phyloP scores from a whole-genome alignment of 2,329 filamentous ascomycete species.

The Fusarium newnesense region DNA sequence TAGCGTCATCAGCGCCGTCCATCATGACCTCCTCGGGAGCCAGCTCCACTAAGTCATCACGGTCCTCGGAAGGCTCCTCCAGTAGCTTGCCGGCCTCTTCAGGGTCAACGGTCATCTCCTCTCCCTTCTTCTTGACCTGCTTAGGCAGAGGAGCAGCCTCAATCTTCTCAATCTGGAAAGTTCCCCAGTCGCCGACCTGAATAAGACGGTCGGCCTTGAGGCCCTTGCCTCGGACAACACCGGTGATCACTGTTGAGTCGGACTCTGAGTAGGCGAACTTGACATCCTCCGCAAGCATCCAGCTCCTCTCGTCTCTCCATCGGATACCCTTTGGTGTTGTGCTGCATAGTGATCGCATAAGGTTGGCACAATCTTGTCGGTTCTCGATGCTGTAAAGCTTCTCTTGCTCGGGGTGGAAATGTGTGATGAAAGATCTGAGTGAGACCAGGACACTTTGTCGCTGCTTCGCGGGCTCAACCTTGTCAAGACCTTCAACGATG shows the following conservation, averaged over 20 bases:
- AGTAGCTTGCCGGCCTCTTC: conserved; percentile 67
- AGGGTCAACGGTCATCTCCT: conserved; percentile 80
- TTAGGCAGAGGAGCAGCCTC: conserved; percentile 75
- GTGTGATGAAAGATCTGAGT: conserved; percentile 90
- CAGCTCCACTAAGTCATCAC: conserved; percentile 83
- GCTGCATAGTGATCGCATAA: conserved; percentile 90
- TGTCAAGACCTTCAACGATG: conserved; percentile 81
- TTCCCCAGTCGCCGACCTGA: conserved; percentile 92
- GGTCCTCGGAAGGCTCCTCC: conserved; percentile 79
- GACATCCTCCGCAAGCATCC: conserved; percentile 90
- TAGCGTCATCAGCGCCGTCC: conserved; percentile 65
- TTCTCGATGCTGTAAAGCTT: conserved; percentile 91
- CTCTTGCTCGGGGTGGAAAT: conserved; percentile 93
- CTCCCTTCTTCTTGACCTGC: conserved; percentile 68
- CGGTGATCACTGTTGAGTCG: conserved; percentile 79
- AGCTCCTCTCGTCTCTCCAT: conserved; percentile 95
- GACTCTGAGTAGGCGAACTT: conserved; percentile 72
- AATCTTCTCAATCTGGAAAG: conserved; percentile 92
- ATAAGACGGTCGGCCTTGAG: conserved; percentile 91
- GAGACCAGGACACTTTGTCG: conserved; percentile 80
- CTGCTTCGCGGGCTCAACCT: conserved; percentile 82
- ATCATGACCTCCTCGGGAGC: conserved; percentile 88
- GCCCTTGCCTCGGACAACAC: conserved; percentile 84
- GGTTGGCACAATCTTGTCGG: conserved; percentile 88
- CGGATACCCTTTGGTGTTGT: conserved; percentile 92